Conservation (phyloP, 345 rosid species). For the sweet orange (Citrus sinensis) region DVS_A1.0 CM039169.1:24736001-24736500, state of each 20-base stretch:
- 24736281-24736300: not conserved
- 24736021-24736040: not conserved
- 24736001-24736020: not conserved
- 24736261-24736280: not conserved
- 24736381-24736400: constrained; percentile 15
- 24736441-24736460: constrained; percentile 10
- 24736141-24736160: no score
- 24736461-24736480: constrained; percentile 22
- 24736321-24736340: not conserved
- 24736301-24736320: not conserved
- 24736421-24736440: constrained; percentile 6
- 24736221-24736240: not conserved
- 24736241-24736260: not conserved
- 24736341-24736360: not conserved
- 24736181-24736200: no score
- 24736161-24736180: not conserved
- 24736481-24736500: constrained; percentile 31
- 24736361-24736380: not conserved
- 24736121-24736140: no score
- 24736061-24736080: no score
- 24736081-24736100: not conserved
- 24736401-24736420: constrained; percentile 17
- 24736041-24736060: no score
- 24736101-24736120: no score
- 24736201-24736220: not conserved